Conservation (phyloP, 2,329 filamentous ascomycete genomes). For the Hymenoscyphus repandus region DNA sequence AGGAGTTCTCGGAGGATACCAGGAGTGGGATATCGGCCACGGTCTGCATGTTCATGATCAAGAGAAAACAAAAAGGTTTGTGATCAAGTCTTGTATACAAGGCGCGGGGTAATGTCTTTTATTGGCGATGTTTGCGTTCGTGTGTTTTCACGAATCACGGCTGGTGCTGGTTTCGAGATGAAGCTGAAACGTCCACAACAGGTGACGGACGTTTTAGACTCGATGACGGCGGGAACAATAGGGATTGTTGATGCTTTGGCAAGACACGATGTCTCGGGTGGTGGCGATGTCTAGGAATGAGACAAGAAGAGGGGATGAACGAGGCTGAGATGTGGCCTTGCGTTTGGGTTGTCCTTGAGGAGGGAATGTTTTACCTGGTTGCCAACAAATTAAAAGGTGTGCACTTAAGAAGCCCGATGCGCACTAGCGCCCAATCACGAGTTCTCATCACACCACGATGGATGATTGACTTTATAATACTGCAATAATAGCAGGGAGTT, state of each 20-base stretch:
- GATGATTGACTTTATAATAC: too few relatives aligned
- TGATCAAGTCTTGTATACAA: background rate
- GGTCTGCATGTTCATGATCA: slow-evolving; percentile 32
- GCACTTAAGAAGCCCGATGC: too few relatives aligned
- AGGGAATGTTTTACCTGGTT: background rate
- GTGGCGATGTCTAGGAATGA: background rate
- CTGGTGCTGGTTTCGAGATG: background rate
- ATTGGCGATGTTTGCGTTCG: too few relatives aligned
- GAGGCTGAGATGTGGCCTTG: slow-evolving; percentile 2
- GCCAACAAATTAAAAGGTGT: background rate
- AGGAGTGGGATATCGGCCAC: slow-evolving; percentile 72
- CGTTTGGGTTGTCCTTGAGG: background rate
- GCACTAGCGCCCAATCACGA: background rate
- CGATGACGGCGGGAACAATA: background rate
- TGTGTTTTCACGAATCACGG: too few relatives aligned
- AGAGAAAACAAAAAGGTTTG: background rate
- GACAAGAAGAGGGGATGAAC: background rate
- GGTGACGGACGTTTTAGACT: background rate
- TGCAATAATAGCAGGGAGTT: too few relatives aligned
- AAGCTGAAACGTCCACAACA: background rate
- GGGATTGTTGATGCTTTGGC: background rate
- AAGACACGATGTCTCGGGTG: background rate
- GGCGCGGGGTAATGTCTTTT: too few relatives aligned
- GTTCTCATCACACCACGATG: too few relatives aligned
- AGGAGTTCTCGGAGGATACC: slow-evolving; percentile 69